These are phyloP conservation scores for Lepiota subincarnata DNA, from an alignment of 768 basidiomycete genomes.

Conservation along the genomic window DNA sequence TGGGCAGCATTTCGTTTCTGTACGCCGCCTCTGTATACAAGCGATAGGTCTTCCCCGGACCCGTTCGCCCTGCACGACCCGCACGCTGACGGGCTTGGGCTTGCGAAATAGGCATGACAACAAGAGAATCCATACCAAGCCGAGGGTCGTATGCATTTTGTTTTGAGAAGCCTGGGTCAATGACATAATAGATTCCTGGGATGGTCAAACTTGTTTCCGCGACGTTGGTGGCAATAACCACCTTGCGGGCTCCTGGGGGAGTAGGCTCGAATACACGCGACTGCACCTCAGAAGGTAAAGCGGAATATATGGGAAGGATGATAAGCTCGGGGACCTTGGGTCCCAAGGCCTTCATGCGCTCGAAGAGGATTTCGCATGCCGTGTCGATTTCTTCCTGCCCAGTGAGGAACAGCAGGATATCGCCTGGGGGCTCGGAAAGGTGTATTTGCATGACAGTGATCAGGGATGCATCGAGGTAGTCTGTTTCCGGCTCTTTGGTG, in stretches of 20 bases:
- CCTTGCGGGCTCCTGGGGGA: conserved; percentile 97
- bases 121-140: conserved; percentile 96
- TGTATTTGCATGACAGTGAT: conserved; percentile 99
- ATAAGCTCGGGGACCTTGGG: conserved; percentile 98
- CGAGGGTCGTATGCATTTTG: conserved; percentile 98
- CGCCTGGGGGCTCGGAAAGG: conserved; percentile 95
- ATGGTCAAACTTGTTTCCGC: conserved; percentile 98
- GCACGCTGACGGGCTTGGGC: conserved; percentile 95
- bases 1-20: conserved; percentile 98
- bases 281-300: conserved; percentile 96
- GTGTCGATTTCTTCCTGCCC: conserved; percentile 99
- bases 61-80: conserved; percentile 95
- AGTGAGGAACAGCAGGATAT: conserved; percentile 94
- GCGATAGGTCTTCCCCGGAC: conserved; percentile 97
- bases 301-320: conserved; percentile 97
- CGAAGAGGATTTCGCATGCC: conserved; percentile 92
- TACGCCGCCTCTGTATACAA: conserved; percentile 98
- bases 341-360: conserved; percentile 98
- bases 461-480: conserved; percentile 96
- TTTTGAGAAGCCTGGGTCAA: conserved; percentile 98
- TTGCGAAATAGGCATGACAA: conserved; percentile 98
- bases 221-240: conserved; percentile 99
- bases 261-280: conserved; percentile 97
- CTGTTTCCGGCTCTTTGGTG: conserved; percentile 96
- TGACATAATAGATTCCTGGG: conserved; percentile 97